These are phyloP conservation scores for Coemansia sp. DNA, from an alignment of 192 early-diverging fungal species.

Conservation along the genomic window DNA sequence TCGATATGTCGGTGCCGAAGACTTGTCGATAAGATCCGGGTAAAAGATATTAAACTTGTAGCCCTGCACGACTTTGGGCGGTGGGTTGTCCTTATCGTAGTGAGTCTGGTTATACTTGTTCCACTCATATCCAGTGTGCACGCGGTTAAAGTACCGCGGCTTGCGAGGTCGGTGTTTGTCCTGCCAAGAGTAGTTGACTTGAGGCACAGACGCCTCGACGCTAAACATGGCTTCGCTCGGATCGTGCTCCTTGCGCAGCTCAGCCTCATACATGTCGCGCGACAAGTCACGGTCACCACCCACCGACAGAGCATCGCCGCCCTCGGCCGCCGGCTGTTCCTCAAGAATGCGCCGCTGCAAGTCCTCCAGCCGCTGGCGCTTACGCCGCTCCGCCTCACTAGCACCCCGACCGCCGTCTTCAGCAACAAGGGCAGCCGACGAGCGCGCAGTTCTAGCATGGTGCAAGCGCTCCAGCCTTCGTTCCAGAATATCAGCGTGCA, in stretches of 20 bases:
- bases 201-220: constrained; percentile 68
- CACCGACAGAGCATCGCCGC: neutral
- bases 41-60: constrained; percentile 99
- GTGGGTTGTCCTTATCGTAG: constrained; percentile 96
- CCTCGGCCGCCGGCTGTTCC: constrained; percentile 29
- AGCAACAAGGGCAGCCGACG: constrained; percentile 25
- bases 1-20: too few species aligned
- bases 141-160: constrained; percentile 95
- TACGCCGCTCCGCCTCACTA: constrained; percentile 55
- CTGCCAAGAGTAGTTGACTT: constrained; percentile 75
- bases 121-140: constrained; percentile 99
- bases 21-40: constrained; percentile 95
- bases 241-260: constrained; percentile 74
- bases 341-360: constrained; percentile 54
- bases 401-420: constrained; percentile 38
- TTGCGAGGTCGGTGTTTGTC: constrained; percentile 96
- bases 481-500: constrained; percentile 78
- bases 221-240: constrained; percentile 81
- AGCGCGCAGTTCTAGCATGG: constrained; percentile 27
- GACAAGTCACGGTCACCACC: constrained; percentile 9
- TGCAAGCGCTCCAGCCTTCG: constrained; percentile 75
- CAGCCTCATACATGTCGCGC: constrained; percentile 65
- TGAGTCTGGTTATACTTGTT: constrained; percentile 99
- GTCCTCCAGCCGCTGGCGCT: constrained; percentile 51
- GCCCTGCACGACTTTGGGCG: constrained; percentile 95